These are phyloP conservation scores for Penicillium aurantiogriseum DNA, from an alignment of 2,329 filamentous ascomycete species.

Conservation along the genomic window DNA sequence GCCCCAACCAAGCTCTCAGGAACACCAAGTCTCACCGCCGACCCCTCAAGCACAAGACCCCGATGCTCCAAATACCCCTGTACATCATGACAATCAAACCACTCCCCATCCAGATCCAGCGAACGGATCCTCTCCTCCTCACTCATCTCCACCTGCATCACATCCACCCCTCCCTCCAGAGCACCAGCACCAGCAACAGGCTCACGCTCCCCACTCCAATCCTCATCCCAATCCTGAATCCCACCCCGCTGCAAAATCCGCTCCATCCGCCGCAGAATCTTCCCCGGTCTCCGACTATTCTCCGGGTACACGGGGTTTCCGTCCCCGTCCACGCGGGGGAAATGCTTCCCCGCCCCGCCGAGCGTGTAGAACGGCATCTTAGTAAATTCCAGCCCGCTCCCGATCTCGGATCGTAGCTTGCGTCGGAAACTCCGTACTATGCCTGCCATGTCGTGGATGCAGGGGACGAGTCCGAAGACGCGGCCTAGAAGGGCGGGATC, in stretches of 20 bases:
- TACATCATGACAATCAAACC: conserved; percentile 74
- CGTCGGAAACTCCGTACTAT: conserved; percentile 17
- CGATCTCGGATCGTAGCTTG: conserved; percentile 20
- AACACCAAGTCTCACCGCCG: conserved; percentile 30
- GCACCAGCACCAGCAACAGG: neutral
- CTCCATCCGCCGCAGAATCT: conserved; percentile 24
- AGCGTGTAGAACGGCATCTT: conserved; percentile 40
- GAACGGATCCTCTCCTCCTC: conserved; percentile 39
- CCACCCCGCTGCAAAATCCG: conserved; percentile 19
- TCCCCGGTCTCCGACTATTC: conserved; percentile 29
- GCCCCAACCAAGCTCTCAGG: conserved; percentile 12
- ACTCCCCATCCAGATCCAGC: conserved; percentile 68
- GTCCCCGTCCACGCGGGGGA: conserved; percentile 42
- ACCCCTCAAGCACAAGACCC: conserved; percentile 32
- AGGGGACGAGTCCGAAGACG: conserved; percentile 30
- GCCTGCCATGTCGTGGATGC: conserved; percentile 24
- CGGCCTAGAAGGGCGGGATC: conserved; percentile 17
- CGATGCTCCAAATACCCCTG: conserved; percentile 62
- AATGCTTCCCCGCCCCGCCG: conserved; percentile 69
- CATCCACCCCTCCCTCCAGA: neutral
- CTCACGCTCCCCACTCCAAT: conserved; percentile 24
- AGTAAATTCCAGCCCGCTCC: conserved; percentile 18
- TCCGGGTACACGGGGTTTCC: conserved; percentile 38
- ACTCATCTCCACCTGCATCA: neutral
- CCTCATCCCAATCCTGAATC: conserved; percentile 25